Conservation (phyloP, 257 asterid species). For the Plectranthus barbatus region DNA sequence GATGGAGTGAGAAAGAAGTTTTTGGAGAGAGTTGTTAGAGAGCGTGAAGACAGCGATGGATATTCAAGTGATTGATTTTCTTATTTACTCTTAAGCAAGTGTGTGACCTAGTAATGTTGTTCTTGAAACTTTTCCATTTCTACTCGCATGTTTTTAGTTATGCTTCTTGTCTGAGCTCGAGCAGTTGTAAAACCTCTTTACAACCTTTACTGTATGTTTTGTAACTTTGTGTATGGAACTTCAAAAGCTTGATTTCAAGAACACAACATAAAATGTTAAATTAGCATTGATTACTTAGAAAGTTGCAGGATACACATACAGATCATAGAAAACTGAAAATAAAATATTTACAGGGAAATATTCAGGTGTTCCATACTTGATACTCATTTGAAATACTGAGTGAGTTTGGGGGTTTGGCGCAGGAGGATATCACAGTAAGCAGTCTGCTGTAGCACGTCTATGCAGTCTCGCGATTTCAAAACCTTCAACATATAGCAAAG, state of each 20-base stretch:
- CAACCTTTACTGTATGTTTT: no score
- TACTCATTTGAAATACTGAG: neutral
- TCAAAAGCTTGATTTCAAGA: neutral
- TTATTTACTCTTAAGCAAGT: neutral
- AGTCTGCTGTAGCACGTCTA: slow-evolving; percentile 57
- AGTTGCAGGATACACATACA: no score
- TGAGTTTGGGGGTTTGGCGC: slow-evolving; percentile 34
- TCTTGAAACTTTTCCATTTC: neutral
- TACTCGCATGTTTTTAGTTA: neutral
- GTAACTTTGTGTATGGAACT: no score
- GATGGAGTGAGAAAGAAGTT: slow-evolving; percentile 76
- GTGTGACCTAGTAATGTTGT: neutral
- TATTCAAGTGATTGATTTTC: slow-evolving; percentile 59
- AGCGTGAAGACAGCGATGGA: slow-evolving; percentile 73
- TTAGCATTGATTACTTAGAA: neutral
- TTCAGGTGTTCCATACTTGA: neutral
- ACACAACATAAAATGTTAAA: neutral
- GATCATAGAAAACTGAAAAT: no score
- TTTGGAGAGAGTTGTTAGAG: slow-evolving; percentile 71
- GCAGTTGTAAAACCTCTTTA: neutral
- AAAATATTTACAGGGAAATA: neutral
- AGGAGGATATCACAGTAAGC: slow-evolving; percentile 46
- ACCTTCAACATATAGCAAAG: slow-evolving; percentile 36
- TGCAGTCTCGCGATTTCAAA: slow-evolving; percentile 45
- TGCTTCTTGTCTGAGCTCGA: neutral